phyloP scores from a whole-genome alignment of 192 early-diverging fungal species.

The Coemansia sp. region DNA sequence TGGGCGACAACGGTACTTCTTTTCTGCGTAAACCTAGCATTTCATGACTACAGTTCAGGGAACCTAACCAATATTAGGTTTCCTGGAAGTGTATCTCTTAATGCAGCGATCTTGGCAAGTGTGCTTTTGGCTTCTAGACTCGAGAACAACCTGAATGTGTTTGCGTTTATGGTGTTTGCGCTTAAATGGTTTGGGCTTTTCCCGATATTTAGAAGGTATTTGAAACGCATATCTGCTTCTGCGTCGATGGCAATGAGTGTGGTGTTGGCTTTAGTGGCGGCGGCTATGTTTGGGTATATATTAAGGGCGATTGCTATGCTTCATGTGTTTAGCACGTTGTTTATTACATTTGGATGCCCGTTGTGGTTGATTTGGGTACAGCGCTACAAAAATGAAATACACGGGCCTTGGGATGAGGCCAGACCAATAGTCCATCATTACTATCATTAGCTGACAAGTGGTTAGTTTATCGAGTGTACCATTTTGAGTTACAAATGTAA shows the following conservation, averaged over 20 bases:
- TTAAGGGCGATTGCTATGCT: conserved; percentile 65
- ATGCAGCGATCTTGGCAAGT: conserved; percentile 92
- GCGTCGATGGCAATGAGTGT: conserved; percentile 57
- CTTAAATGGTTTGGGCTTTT: conserved; percentile 94
- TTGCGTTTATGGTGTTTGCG: conserved; percentile 81
- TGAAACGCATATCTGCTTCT: conserved; percentile 56
- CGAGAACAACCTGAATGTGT: conserved; percentile 77
- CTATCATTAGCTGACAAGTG: conserved; percentile 13
- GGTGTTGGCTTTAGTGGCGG: conserved; percentile 57
- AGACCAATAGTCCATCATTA: conserved; percentile 64
- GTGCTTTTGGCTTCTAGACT: conserved; percentile 88
- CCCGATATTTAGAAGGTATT: conserved; percentile 81
- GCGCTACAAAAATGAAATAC: conserved; percentile 96
- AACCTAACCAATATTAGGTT: conserved; percentile 57
- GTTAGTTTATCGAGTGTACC: too few relatives aligned
- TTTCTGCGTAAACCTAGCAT: conserved; percentile 82
- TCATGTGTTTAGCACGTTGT: conserved; percentile 65
- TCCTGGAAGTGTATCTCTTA: conserved; percentile 94
- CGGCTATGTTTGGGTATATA: conserved; percentile 65
- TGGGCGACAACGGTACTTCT: conserved; percentile 85
- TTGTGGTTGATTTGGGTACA: conserved; percentile 90
- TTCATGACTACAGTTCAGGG: conserved; percentile 77
- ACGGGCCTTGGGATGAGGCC: conserved; percentile 98
- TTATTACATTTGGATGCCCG: conserved; percentile 84
- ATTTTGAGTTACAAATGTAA: neutral